Evolutionary conservation across 2,329 filamentous ascomycete species (phyloP), one percentile per base, ranked within the genome.

Genomic region (Verticillium nonalfalfae): DNA sequence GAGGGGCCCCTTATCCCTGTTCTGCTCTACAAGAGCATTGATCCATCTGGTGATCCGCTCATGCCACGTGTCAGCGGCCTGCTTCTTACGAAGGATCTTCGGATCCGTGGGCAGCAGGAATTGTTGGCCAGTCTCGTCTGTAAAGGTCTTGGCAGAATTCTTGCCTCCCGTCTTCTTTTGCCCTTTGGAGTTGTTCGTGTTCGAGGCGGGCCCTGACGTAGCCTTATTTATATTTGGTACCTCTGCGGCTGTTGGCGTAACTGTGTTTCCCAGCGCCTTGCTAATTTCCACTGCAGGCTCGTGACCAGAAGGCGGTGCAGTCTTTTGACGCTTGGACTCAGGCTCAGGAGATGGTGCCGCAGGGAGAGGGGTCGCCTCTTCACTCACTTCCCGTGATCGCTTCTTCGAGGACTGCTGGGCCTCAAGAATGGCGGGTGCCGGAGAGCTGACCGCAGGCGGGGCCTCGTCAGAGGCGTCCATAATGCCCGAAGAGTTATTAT

Each of bases 31-130:
- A 40, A 77, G 74, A 5, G 68, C 66, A 14, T 68, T 67, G 34
- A 68, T 65, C 75, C 75, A 77, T 58, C 72, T 71, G 57, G 71
- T 68, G 60, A 76, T 71, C 57, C 74, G 66, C n/a, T 65, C 64
- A n/a, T 65, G 62, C 75, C 74, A 77, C 4, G 31, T 34, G 1
- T 56, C 55, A 34, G 14, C 45, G n/a, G 45, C 15, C 45, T 50
- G n/a, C 18, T 4, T 50, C 18, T 50, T 50, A 50, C 21, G 45
- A n/a, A 50, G 18, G 11, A 50, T 21, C 9, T n/a, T 21, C n/a
- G 21, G 45, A 26, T 50, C 45, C n/a, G n/a, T 21, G 6, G 45
- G 45, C n/a, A 50, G n/a, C 45, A 11, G 21, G 45, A 21, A 50
- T 4, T 50, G n/a, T 13, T 50, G 45, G 9, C 45, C 45, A 50